phyloP scores from a whole-genome alignment of 257 asterid species.

The Salvia rosmarinus region DNA sequence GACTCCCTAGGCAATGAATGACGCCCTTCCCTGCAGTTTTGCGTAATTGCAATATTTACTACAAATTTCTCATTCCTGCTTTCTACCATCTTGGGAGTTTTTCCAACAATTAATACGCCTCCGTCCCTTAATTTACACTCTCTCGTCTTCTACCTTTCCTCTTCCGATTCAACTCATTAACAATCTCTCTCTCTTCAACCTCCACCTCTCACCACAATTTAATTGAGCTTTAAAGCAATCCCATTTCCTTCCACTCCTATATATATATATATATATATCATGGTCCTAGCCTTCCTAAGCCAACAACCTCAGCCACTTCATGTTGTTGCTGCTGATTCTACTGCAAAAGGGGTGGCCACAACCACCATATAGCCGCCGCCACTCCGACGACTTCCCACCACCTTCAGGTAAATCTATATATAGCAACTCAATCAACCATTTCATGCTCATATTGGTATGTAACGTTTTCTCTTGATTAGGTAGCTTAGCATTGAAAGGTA shows the following conservation, averaged over 20 bases:
- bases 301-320: slow-evolving; percentile 39
- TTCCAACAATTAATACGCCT: slow-evolving; percentile 60
- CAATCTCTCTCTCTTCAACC: slow-evolving; percentile 31
- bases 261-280: slow-evolving; percentile 39
- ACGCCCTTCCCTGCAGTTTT: slow-evolving; percentile 51
- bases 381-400: background rate
- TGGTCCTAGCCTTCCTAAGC: slow-evolving; percentile 25
- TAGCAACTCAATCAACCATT: background rate
- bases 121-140: too few species aligned
- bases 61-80: slow-evolving; percentile 60
- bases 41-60: slow-evolving; percentile 67
- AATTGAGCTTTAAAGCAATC: slow-evolving; percentile 58
- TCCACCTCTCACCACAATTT: slow-evolving; percentile 49
- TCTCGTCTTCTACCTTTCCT: slow-evolving; percentile 42
- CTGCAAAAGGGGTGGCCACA: background rate
- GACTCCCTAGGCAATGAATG: slow-evolving; percentile 65
- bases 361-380: background rate
- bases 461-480: background rate
- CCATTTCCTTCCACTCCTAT: slow-evolving; percentile 29
- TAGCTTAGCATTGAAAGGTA: background rate
- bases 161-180: slow-evolving; percentile 36
- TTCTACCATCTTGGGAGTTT: slow-evolving; percentile 49
- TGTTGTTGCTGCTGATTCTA: slow-evolving; percentile 19
- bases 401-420: background rate
- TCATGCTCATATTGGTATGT: background rate